Percentiles rank a stretch among this genome's conserved stretches.
Conservation (phyloP, 192 early-diverging fungal genomes). For the Backusella westeae region DNA sequence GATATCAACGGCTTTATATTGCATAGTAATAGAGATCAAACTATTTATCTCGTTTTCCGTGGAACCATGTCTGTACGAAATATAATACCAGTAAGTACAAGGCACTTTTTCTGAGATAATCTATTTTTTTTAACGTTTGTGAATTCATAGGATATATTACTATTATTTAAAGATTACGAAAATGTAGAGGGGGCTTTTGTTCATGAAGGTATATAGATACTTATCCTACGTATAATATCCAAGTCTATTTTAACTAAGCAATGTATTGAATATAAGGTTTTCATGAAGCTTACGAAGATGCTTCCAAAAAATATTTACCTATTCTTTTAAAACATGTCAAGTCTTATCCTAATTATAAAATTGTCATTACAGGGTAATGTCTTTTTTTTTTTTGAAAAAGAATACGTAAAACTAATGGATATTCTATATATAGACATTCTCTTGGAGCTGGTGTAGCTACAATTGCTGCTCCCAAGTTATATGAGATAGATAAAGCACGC, state of each 20-base stretch:
- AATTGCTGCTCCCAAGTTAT: conserved; percentile 23
- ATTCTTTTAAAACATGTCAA: background rate
- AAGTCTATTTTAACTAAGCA: background rate
- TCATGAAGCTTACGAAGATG: conserved; percentile 2
- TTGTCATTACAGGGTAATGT: conserved; percentile 14
- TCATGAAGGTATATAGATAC: background rate
- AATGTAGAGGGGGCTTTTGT: background rate
- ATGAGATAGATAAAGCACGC: background rate
- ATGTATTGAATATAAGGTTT: conserved; percentile 1
- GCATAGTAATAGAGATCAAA: conserved; percentile 2
- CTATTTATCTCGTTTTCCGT: conserved; percentile 23
- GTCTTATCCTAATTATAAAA: conserved; percentile 8
- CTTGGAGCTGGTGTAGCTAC: conserved; percentile 25
- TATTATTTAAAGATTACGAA: background rate
- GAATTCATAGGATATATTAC: background rate
- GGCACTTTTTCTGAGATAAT: background rate
- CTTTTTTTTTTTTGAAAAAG: background rate
- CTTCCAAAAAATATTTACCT: background rate
- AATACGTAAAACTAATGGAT: background rate
- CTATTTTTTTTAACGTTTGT: background rate
- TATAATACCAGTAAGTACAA: background rate
- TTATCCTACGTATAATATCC: background rate
- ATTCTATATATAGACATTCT: conserved; percentile 15
- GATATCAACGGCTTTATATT: conserved; percentile 23
- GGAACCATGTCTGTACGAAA: conserved; percentile 13